Base-by-base conservation (phyloP, 1,139 yeast species). In the Suhomyces bolitotheri region DNA sequence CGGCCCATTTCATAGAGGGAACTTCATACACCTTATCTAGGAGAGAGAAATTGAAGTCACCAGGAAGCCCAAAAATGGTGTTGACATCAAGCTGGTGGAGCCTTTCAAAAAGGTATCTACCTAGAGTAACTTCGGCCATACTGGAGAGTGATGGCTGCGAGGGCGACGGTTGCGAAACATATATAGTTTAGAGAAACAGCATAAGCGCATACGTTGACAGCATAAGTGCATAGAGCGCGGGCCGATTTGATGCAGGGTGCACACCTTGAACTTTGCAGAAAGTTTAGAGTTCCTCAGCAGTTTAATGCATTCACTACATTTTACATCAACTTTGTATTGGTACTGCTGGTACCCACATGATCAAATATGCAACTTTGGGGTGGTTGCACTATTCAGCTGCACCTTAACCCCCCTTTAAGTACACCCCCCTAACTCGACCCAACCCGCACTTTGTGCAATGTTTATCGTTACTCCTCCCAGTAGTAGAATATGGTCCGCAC, bases 11-110 rank as follows among this genome's bases (percentile, higher is more conserved):
- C 46, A 38, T 39, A 27, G 17, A 79, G 4, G 74, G 73, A 19
- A 79, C 84, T 38, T 76, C 76, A 48, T 78, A 74, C 47, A 83
- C 65, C 53, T 78, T 77, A 54, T 83, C 92, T 33, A 83, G 67
- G 29, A 84, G 62, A 9, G 81, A 66, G 49, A 84, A 68, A 61
- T 83, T 84, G 73, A 82, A 83, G 56, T 83, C 92, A 46, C 88
- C 89, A 8, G 92, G 92, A 25, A 83, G 83, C 38, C 92, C 92
- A 46, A 83, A 80, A 51, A 83, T 69, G 53, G 92, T 82, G 46
- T 73, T 66, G 43, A 82, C 73, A 20, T 77, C 78, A 34, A 79
- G 63, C 58, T 80, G 82, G 51, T 63, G 62, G 43, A 80, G 65
- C 64, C 83, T 71, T 60, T 77, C 83, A 51, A 81, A 81, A 40